Evolutionary conservation across 495 filamentous ascomycete genomes (phyloP), one percentile per base, ranked within the genome.

Genomic region (Penicillium macrosclerotiorum): DNA sequence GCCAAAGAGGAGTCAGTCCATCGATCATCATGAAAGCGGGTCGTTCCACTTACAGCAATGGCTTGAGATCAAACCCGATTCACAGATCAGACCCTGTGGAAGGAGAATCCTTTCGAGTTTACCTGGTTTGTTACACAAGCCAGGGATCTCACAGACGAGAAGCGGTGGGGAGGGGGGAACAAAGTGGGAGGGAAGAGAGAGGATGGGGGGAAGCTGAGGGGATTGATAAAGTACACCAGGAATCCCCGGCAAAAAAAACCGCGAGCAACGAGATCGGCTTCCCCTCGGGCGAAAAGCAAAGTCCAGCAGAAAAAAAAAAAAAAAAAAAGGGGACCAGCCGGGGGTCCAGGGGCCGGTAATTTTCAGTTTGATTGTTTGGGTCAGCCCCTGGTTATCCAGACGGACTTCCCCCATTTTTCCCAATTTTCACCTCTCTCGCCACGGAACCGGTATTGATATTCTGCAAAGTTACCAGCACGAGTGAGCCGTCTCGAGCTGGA

Each of bases 111-210:
- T 36, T 36, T 36, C 13, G 33, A 12, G 17, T 36, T 22, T n/a
- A n/a, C n/a, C n/a, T 36, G 8, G 36, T 7, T 35, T 36, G 49
- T 45, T 45, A 41, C 49, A 51, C 48, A 45, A 41, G 30, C 8
- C 32, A 36, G 43, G 34, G 25, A 37, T 46, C 43, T n/a, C n/a
- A n/a, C 11, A 43, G 23, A 29, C n/a, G 20, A 39, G 44, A 27
- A 37, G 47, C 32, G 47, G 25, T 31, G 40, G 39, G 26, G 24
- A 16, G 26, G 34, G 26, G 25, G n/a, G 25, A n/a, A 12, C 20
- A 32, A 13, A 14, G 9, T 16, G 18, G 44, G 31, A 31, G n/a
- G 24, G 22, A 40, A 31, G 23, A 22, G 13, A 42, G 29, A 42
- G 39, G 27, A n/a, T n/a, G n/a, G n/a, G n/a, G n/a, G n/a, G n/a